A percentile compares a stretch with the other conserved stretches of the same genome.
Conservation (phyloP, 129 eudicot genomes). For the Apium graveolens region DNA sequence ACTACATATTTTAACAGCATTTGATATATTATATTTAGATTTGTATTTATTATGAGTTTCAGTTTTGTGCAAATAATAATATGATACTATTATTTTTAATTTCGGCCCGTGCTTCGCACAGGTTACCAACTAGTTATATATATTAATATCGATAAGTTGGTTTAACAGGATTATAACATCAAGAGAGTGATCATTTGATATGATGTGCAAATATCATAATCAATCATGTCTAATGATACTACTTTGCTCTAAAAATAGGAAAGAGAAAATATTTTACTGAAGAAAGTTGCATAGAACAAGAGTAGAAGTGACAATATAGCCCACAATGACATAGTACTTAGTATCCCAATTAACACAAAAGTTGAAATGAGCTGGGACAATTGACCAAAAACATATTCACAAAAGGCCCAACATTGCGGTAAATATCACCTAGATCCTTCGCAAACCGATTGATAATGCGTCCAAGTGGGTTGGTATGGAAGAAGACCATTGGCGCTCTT, state of each 20-base stretch:
- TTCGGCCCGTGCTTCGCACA: no score
- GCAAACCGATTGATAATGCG: constrained; percentile 89
- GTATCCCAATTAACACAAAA: constrained; percentile 76
- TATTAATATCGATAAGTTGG: not conserved
- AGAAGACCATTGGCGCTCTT: constrained; percentile 95
- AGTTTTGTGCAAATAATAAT: no score
- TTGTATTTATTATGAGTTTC: no score
- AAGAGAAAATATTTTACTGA: not conserved
- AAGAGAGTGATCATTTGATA: not conserved
- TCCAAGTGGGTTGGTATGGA: constrained; percentile 94
- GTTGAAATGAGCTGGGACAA: constrained; percentile 79
- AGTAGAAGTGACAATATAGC: constrained; percentile 90
- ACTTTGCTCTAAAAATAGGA: not conserved
- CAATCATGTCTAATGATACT: not conserved
- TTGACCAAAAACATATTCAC: constrained; percentile 71
- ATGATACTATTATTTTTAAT: no score
- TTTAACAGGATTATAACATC: not conserved
- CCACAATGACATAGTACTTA: constrained; percentile 93
- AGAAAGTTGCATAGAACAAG: constrained; percentile 43
- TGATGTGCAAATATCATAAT: not conserved
- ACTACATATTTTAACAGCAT: no score
- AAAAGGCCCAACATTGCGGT: constrained; percentile 69
- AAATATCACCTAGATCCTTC: constrained; percentile 90
- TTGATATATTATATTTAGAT: no score
- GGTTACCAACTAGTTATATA: no score